Evolutionary conservation across 495 filamentous ascomycete species (phyloP).

Genomic region (Neurospora sp.): DNA sequence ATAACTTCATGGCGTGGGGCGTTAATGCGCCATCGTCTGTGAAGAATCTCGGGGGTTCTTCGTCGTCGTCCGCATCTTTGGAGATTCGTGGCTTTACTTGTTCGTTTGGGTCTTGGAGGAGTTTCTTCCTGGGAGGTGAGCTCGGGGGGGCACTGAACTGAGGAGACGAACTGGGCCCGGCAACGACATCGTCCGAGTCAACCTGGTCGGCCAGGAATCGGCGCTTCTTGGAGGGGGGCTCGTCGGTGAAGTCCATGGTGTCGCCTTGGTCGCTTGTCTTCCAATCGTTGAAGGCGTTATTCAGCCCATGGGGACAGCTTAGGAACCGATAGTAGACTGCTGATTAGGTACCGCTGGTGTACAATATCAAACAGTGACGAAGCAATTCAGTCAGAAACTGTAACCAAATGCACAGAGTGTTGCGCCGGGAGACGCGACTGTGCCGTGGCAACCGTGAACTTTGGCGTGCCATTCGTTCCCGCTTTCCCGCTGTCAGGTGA

Average conservation of each 20-base stretch:
- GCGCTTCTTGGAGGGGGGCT: slow-evolving; percentile 65
- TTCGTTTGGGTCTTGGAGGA: neutral
- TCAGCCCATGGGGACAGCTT: neutral
- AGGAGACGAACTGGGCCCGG: neutral
- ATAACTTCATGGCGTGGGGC: neutral
- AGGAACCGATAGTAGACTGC: neutral
- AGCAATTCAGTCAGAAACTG: neutral
- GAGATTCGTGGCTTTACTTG: neutral
- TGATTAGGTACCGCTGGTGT: neutral
- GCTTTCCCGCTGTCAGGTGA: slow-evolving; percentile 16
- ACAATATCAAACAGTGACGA: neutral
- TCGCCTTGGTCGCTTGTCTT: neutral
- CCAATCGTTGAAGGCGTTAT: slow-evolving; percentile 1
- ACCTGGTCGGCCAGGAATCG: slow-evolving; percentile 64
- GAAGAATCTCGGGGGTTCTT: neutral
- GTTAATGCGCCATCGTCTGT: neutral
- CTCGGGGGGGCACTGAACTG: neutral
- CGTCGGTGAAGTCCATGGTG: slow-evolving; percentile 47
- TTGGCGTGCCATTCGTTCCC: slow-evolving; percentile 9
- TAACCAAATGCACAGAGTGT: neutral
- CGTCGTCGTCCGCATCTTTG: neutral
- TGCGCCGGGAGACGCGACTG: slow-evolving; percentile 22
- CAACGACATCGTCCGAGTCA: slow-evolving; percentile 13
- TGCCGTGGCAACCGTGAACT: slow-evolving; percentile 15
- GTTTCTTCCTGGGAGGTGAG: neutral